A percentile compares a stretch with the other conserved stretches of the same genome.
Conservation (phyloP, 352 stramenopile species). For the Pythium aphanidermatum region DNA sequence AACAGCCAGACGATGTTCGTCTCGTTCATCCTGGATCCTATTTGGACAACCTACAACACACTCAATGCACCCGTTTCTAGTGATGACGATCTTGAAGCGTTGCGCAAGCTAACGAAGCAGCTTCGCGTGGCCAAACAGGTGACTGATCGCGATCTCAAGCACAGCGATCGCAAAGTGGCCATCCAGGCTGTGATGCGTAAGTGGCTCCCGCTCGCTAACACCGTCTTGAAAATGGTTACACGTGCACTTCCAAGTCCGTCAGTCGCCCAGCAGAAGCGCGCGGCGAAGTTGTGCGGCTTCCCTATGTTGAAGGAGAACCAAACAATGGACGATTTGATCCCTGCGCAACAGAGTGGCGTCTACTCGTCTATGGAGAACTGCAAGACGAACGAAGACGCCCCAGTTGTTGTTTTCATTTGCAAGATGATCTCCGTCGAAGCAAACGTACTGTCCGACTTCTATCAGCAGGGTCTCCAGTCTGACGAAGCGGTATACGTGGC, state of each 20-base stretch:
- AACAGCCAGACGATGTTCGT: conserved; percentile 89
- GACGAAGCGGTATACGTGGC: conserved; percentile 87
- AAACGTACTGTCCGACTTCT: conserved; percentile 77
- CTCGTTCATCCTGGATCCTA: conserved; percentile 86
- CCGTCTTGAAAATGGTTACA: conserved; percentile 90
- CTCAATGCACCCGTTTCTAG: conserved; percentile 34
- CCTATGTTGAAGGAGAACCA: neutral
- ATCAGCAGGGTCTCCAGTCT: conserved; percentile 30
- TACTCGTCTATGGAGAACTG: conserved; percentile 57
- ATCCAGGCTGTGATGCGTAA: conserved; percentile 79
- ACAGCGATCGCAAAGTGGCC: conserved; percentile 52
- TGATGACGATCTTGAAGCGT: conserved; percentile 38
- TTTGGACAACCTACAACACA: conserved; percentile 87
- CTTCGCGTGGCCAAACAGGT: conserved; percentile 62
- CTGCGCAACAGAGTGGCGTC: conserved; percentile 26
- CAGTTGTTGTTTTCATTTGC: conserved; percentile 87
- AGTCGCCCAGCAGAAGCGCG: conserved; percentile 60
- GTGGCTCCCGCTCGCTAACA: conserved; percentile 85
- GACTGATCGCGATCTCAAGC: conserved; percentile 62
- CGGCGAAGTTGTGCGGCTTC: conserved; percentile 59
- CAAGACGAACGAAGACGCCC: conserved; percentile 42
- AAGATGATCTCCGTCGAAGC: conserved; percentile 90
- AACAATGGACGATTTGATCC: neutral
- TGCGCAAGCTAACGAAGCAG: conserved; percentile 64
- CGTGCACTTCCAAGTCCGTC: conserved; percentile 73